Evolutionary conservation across 2,329 filamentous ascomycete species (phyloP), one percentile per base, ranked within the genome.

Genomic region (Colletotrichum cordylinicola): DNA sequence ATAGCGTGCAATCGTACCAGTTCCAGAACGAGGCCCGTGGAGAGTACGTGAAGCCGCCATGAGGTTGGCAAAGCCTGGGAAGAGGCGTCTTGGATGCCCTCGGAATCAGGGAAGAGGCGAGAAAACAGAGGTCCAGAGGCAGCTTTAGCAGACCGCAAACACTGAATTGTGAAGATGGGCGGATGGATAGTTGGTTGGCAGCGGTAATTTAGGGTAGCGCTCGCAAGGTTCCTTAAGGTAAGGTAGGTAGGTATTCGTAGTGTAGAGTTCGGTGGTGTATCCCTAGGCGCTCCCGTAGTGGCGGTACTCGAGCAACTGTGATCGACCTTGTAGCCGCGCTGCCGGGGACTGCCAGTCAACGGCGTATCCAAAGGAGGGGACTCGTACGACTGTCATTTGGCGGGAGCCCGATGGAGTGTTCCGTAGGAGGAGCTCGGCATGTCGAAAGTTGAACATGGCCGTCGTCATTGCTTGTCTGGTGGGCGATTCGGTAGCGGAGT

Each of bases 341-440:
- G 70, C 74, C 64, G 35, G 70, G 74, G 74, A 75, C 48, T 75
- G 74, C 74, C 64, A 65, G 74, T 69, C 64, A 73, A 60, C 27
- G 31, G 13, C n/a, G 70, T 8, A 33, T 52, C 70, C 64, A 60
- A 29, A 21, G 64, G 74, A 75, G 74, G 74, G 64, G 65, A 73
- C 56, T 75, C 74, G 74, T 75, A 75, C 70, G 74, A 75, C 74
- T 73, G 58, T 73, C 43, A 75, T 60, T 73, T 73, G 65, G 74
- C 64, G 70, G 74, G 43, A 65, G 48, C 33, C 68, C 33, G 58
- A 68, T 60, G 70, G 56, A 64, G 70, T 43, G 55, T 37, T 64
- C 64, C 64, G 58, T 65, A 39, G 43, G 16, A 65, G 48, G 73
- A 73, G 58, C 64, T 62, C 35, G 70, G 43, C 56, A 39, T 27